Evolutionary conservation across 495 filamentous ascomycete species (phyloP), one percentile per base, ranked within the genome.

Genomic region (Podospora comata): DNA sequence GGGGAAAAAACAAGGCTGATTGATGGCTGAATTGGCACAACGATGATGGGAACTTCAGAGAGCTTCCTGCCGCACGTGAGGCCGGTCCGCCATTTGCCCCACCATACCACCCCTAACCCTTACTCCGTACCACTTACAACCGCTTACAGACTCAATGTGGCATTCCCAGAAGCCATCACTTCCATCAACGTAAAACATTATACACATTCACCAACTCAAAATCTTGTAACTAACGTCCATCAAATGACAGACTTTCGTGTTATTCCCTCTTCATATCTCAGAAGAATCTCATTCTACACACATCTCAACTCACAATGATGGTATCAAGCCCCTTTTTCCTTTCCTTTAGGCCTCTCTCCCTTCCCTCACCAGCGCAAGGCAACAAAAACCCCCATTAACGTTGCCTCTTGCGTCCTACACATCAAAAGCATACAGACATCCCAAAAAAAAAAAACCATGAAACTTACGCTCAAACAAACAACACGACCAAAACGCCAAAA

Each of bases 401-500:
- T 58, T 27, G 23, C 56, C 56, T 18, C n/a, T 58, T 20, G 56
- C n/a, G 3, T 27, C 56, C 56, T 6, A 4, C 6, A 9, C 57
- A 15, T 18, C 2, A 61, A 48, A 15, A 26, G 32, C n/a, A 67
- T n/a, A 34, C 30, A 62, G 55, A 39, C 1, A 62, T 20, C 32
- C 28, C 20, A 58, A 27, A 58, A 27, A 63, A 57, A 13, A 39
- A 62, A 23, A 23, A 23, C 23, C 23, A 23, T 23, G 23, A 23
- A 23, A 23, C 23, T 23, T 23, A 23, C 23, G 23, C 60, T 62
- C 39, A 39, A 67, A 61, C 39, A 66, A 27, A 53, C 27, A 67
- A 62, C 26, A 67, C 55, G 32, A 9, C 3, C 18, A 65, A 55
- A 28, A 65, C 54, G 26, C 4, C 9, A 58, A 58, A 20, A 58